Percentiles rank a stretch among this genome's conserved stretches.
Conservation (phyloP, 257 asterid genomes). For the Fraxinus cuspidata region DNA sequence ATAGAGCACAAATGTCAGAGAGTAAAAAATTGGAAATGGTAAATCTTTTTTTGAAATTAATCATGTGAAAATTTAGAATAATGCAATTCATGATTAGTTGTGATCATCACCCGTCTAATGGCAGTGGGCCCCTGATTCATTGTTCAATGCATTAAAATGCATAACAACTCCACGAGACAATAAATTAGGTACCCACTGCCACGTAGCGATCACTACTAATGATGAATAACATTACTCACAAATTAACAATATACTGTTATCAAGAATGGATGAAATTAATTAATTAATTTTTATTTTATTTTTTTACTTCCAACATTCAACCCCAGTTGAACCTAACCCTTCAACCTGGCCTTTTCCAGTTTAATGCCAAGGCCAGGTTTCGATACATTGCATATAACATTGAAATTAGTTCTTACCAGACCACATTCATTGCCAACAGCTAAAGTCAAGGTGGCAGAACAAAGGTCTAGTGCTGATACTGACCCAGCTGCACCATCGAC, state of each 20-base stretch:
- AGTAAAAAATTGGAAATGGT: neutral
- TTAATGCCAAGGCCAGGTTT: neutral
- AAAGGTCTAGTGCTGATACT: conserved; percentile 72
- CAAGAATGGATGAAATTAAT: neutral
- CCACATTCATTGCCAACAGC: conserved; percentile 89
- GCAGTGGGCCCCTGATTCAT: neutral
- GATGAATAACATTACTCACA: too few species aligned
- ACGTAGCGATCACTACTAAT: too few species aligned
- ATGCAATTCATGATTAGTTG: neutral
- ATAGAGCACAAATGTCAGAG: neutral
- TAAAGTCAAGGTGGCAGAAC: conserved; percentile 54
- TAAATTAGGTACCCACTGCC: too few species aligned
- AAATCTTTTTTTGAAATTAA: neutral
- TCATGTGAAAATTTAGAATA: neutral
- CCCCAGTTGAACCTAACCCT: neutral
- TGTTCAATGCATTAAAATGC: neutral
- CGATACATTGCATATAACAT: neutral
- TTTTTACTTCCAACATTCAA: too few species aligned
- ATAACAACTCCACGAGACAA: too few species aligned
- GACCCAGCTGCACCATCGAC: conserved; percentile 60
- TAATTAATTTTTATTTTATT: too few species aligned
- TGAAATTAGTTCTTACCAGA: conserved; percentile 50
- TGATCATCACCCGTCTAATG: neutral
- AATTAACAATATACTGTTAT: neutral
- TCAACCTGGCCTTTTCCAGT: neutral